Evolutionary conservation across 1,139 yeast genomes (phyloP).

Genomic region (Tardiomyces blankii): DNA sequence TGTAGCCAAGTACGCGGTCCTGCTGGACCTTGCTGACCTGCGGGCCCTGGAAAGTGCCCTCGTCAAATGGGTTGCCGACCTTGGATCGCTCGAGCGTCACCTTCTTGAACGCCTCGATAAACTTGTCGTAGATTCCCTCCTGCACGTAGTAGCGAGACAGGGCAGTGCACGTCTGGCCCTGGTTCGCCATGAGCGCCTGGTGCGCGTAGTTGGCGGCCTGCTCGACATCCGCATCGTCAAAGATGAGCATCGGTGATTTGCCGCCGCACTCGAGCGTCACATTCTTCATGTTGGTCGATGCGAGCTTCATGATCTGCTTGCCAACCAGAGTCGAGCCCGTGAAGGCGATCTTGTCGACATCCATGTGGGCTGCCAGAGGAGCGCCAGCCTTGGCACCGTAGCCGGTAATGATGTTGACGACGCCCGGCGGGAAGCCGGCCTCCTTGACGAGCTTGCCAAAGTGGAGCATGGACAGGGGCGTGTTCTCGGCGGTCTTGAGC

Average conservation of each 20-base stretch:
- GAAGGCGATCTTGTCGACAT: slow-evolving; percentile 67
- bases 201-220: slow-evolving; percentile 49
- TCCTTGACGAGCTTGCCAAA: slow-evolving; percentile 50
- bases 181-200: slow-evolving; percentile 60
- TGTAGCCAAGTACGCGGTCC: slow-evolving; percentile 51
- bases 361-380: slow-evolving; percentile 56
- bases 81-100: slow-evolving; percentile 43
- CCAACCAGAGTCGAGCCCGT: slow-evolving; percentile 79
- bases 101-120: slow-evolving; percentile 46
- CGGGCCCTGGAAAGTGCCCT: slow-evolving; percentile 53
- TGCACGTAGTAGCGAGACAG: slow-evolving; percentile 77
- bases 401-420: slow-evolving; percentile 65
- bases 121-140: slow-evolving; percentile 57
- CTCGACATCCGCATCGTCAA: slow-evolving; percentile 59
- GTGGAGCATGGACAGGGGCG: slow-evolving; percentile 66
- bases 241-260: slow-evolving; percentile 70
- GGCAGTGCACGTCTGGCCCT: slow-evolving; percentile 83
- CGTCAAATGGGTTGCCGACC: slow-evolving; percentile 40
- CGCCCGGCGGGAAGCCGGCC: slow-evolving; percentile 76
- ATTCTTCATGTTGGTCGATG: slow-evolving; percentile 65
- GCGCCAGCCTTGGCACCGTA: slow-evolving; percentile 66
- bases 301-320: slow-evolving; percentile 55
- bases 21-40: slow-evolving; percentile 57
- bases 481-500: slow-evolving; percentile 66
- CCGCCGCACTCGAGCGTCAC: slow-evolving; percentile 82